Percentiles rank a stretch among this genome's conserved stretches.
Evolutionary conservation across 441 rosid genomes (phyloP).

Genomic region (Pelargonium cotyledonis): DNA sequence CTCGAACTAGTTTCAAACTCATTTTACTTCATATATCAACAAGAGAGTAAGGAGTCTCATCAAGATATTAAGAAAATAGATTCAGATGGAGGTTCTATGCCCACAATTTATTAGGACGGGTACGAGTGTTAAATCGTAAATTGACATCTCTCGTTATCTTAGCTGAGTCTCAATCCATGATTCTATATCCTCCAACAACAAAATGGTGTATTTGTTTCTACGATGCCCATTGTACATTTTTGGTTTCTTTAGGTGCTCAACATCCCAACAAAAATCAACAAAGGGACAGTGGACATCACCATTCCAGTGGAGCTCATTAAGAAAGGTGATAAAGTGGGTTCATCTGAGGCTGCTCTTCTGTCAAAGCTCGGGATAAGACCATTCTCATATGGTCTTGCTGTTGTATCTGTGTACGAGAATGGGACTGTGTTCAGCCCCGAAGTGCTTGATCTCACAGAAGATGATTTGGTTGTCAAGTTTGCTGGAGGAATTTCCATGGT

Average conservation of each 20-base stretch:
- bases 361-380: conserved; percentile 54
- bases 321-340: conserved; percentile 61
- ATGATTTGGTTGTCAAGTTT: conserved; percentile 38
- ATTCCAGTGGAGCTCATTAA: conserved; percentile 55
- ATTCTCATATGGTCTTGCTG: conserved; percentile 50
- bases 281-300: conserved; percentile 61
- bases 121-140: too few relatives aligned
- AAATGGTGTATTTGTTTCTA: neutral
- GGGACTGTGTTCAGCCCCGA: conserved; percentile 56
- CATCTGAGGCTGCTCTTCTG: conserved; percentile 59
- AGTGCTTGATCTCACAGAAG: conserved; percentile 50
- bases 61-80: too few relatives aligned
- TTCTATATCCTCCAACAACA: neutral
- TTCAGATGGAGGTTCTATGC: too few relatives aligned
- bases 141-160: too few relatives aligned
- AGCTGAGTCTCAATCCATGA: too few relatives aligned
- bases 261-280: conserved; percentile 66
- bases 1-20: neutral
- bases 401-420: conserved; percentile 36
- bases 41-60: too few relatives aligned
- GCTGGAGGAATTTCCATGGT: conserved; percentile 41
- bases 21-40: neutral
- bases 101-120: too few relatives aligned
- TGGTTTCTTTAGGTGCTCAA: conserved; percentile 41
- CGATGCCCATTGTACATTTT: neutral